A percentile compares a stretch with the other conserved stretches of the same genome.
Evolutionary conservation across 352 stramenopile genomes (phyloP).

Genomic region (Thraustotheca clavata): DNA sequence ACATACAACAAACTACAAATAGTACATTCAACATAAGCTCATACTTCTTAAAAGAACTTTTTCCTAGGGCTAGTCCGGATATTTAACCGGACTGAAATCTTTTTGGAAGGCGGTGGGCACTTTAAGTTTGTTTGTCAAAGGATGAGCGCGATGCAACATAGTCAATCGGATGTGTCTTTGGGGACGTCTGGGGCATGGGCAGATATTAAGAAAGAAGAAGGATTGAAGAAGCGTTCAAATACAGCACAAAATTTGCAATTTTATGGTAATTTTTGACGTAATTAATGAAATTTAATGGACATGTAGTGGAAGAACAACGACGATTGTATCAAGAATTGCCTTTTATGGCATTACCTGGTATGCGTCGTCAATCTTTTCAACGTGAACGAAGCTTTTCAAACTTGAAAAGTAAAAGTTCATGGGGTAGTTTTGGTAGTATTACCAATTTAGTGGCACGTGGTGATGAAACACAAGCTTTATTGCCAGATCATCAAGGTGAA

Average conservation of each 20-base stretch:
- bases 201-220: slow-evolving; percentile 55
- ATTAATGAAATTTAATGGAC: slow-evolving; percentile 34
- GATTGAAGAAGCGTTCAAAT: slow-evolving; percentile 68
- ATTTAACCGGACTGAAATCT: background rate
- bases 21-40: no score
- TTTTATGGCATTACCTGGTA: slow-evolving; percentile 58
- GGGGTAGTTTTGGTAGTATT: slow-evolving; percentile 40
- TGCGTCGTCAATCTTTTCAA: slow-evolving; percentile 65
- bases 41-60: no score
- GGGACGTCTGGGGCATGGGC: slow-evolving; percentile 51
- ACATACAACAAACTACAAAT: no score
- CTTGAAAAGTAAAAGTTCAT: slow-evolving; percentile 41
- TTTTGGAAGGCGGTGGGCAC: background rate
- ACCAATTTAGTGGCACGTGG: slow-evolving; percentile 32
- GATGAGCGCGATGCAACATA: slow-evolving; percentile 44
- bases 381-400: slow-evolving; percentile 62
- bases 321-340: slow-evolving; percentile 63
- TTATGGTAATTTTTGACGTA: slow-evolving; percentile 45
- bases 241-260: slow-evolving; percentile 72
- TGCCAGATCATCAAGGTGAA: slow-evolving; percentile 25
- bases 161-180: slow-evolving; percentile 55
- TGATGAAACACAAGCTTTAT: slow-evolving; percentile 58
- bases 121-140: background rate
- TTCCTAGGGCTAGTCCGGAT: background rate
- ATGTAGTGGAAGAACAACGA: slow-evolving; percentile 57